Conservation (phyloP, 352 stramenopile genomes). For the Globisporangium uncinulatum region DNA sequence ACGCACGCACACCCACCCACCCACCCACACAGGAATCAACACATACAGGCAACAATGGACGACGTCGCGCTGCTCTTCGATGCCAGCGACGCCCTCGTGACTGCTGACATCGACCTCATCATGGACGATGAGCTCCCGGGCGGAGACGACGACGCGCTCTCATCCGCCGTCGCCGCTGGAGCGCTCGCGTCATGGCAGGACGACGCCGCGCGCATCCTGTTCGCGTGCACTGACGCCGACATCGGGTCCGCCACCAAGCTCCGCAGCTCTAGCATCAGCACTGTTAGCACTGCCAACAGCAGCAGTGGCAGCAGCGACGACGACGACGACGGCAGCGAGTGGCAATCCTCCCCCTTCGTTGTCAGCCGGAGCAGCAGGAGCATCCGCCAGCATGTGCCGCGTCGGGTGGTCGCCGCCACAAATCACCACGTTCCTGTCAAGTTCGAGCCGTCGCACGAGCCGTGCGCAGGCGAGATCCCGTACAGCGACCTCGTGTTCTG, state of each 20-base stretch:
- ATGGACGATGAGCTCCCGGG: conserved; percentile 10
- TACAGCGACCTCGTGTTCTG: conserved; percentile 55
- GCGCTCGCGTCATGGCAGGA: conserved; percentile 7
- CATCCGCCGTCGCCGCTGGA: background rate
- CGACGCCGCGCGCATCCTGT: conserved; percentile 9
- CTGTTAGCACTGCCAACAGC: background rate
- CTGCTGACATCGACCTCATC: conserved; percentile 14
- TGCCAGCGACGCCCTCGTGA: conserved; percentile 5
- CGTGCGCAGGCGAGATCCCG: conserved; percentile 47
- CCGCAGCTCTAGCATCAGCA: conserved; percentile 1
- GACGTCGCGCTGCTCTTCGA: conserved; percentile 8
- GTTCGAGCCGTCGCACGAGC: conserved; percentile 44
- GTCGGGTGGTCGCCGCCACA: background rate
- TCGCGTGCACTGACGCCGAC: conserved; percentile 4
- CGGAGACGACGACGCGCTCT: background rate
- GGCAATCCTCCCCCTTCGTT: background rate
- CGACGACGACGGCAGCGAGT: background rate
- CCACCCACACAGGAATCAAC: background rate
- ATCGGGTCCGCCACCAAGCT: background rate
- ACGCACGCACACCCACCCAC: background rate
- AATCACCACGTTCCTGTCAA: conserved; percentile 5
- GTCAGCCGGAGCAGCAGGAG: background rate
- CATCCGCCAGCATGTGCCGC: background rate
- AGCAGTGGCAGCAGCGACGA: background rate
- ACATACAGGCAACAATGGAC: conserved; percentile 3